phyloP scores from a whole-genome alignment of 306 rosid species.

The Leucaena leucocephala region DNA sequence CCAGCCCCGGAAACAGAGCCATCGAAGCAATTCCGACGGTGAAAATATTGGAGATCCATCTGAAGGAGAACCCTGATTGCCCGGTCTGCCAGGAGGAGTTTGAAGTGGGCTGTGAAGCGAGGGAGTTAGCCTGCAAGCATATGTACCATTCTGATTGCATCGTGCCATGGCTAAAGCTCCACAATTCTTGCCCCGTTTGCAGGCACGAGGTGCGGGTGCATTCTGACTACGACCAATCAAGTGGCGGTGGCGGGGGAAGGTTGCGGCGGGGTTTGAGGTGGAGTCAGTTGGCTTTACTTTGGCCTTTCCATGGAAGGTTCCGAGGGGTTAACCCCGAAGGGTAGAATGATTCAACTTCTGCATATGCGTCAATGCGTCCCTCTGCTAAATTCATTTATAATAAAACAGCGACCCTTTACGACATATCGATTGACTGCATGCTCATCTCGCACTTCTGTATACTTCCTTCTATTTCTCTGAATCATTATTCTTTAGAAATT shows the following conservation, averaged over 20 bases:
- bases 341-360: slow-evolving; percentile 27
- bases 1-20: slow-evolving; percentile 63
- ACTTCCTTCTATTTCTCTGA: not conserved
- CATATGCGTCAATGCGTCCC: not conserved
- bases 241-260: slow-evolving; percentile 38
- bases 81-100: slow-evolving; percentile 91
- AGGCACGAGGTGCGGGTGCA: slow-evolving; percentile 52
- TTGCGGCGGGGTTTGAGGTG: slow-evolving; percentile 52
- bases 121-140: slow-evolving; percentile 77
- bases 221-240: slow-evolving; percentile 21
- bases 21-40: slow-evolving; percentile 63
- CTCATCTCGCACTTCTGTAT: not conserved
- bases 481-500: not conserved
- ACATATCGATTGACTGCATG: not conserved
- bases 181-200: slow-evolving; percentile 91
- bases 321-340: slow-evolving; percentile 52
- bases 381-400: slow-evolving; percentile 6
- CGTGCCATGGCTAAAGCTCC: slow-evolving; percentile 90
- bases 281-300: slow-evolving; percentile 50
- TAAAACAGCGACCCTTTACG: not conserved
- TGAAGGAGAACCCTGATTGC: slow-evolving; percentile 63
- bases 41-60: slow-evolving; percentile 46
- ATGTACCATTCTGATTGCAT: slow-evolving; percentile 81
- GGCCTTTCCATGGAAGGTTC: slow-evolving; percentile 67
- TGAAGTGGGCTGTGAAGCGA: slow-evolving; percentile 70